A percentile compares a stretch with the other conserved stretches of the same genome.
Conservation (phyloP, 1,284 basidiomycete genomes). For the Ceratorhiza oryzae-sativae region DNA sequence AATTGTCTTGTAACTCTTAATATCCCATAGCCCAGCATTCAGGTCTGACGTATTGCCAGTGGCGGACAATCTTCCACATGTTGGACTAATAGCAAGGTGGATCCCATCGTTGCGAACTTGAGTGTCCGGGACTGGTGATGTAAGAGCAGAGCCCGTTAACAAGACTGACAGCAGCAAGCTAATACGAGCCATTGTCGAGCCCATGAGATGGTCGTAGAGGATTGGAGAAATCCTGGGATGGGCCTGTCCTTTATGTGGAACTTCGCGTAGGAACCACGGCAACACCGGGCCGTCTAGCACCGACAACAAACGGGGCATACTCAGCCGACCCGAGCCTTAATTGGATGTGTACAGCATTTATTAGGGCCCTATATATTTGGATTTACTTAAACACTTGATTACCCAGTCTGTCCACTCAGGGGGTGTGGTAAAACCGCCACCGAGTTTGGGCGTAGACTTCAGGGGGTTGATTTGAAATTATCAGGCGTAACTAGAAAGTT, state of each 20-base stretch:
- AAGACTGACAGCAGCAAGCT: neutral
- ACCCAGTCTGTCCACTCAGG: too few relatives aligned
- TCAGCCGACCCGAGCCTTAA: constrained; percentile 12
- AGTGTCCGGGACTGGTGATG: neutral
- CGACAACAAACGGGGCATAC: neutral
- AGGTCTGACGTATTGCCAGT: constrained; percentile 52
- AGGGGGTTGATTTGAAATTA: too few relatives aligned
- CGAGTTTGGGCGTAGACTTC: too few relatives aligned
- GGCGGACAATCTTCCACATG: constrained; percentile 35
- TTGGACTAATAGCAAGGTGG: constrained; percentile 39
- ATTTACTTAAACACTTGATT: too few relatives aligned
- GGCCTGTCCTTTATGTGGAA: constrained; percentile 1
- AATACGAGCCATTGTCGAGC: neutral
- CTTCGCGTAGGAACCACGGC: neutral
- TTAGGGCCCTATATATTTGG: too few relatives aligned
- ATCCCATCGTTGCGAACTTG: constrained; percentile 41
- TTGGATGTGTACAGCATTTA: too few relatives aligned
- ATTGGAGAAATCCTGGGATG: too few relatives aligned
- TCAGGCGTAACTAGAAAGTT: too few relatives aligned
- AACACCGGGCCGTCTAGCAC: neutral
- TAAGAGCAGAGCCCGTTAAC: constrained; percentile 8
- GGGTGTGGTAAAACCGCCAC: too few relatives aligned
- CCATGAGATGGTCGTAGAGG: too few relatives aligned
- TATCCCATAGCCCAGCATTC: constrained; percentile 54
- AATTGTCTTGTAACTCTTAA: constrained; percentile 54